phyloP scores from a whole-genome alignment of 495 filamentous ascomycete species.

The Cairneyella variabilis region DNA sequence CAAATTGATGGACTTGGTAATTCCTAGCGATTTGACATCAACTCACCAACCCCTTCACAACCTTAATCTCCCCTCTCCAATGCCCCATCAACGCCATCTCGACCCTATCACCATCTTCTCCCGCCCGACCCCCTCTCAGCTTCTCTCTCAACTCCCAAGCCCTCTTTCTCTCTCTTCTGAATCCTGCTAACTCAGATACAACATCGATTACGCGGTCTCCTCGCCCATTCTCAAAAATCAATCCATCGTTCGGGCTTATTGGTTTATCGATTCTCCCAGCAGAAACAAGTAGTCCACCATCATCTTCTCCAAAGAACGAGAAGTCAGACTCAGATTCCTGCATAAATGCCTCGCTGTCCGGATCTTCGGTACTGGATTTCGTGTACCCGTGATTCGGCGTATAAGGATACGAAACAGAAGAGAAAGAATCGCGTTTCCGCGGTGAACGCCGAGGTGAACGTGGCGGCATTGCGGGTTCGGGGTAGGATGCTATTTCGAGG shows the following conservation, averaged over 20 bases:
- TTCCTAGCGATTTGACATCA: too few species aligned
- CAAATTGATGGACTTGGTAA: too few species aligned
- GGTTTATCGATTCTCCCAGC: slow-evolving; percentile 15
- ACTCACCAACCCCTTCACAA: slow-evolving; percentile 17
- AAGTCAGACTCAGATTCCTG: slow-evolving; percentile 56
- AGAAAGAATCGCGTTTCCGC: too few species aligned
- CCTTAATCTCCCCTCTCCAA: slow-evolving; percentile 22
- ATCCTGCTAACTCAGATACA: slow-evolving; percentile 8
- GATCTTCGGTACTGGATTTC: slow-evolving; percentile 57
- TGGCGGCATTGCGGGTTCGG: slow-evolving; percentile 20
- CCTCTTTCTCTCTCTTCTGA: slow-evolving; percentile 14
- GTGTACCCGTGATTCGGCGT: slow-evolving; percentile 26
- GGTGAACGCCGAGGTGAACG: slow-evolving; percentile 33
- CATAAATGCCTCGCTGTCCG: slow-evolving; percentile 59
- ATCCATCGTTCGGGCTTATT: neutral
- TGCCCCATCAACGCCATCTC: slow-evolving; percentile 13
- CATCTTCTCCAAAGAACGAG: slow-evolving; percentile 61
- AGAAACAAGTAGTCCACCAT: slow-evolving; percentile 45
- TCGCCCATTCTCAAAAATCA: slow-evolving; percentile 4
- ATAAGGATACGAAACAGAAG: too few species aligned
- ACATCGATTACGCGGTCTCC: slow-evolving; percentile 14
- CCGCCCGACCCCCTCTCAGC: neutral
- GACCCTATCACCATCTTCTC: neutral
- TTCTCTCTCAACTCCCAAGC: neutral
- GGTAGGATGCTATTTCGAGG: slow-evolving; percentile 49